Evolutionary conservation across 1,139 yeast species (phyloP), one percentile per base, ranked within the genome.

Genomic region (Scheffersomyces stambukii): DNA sequence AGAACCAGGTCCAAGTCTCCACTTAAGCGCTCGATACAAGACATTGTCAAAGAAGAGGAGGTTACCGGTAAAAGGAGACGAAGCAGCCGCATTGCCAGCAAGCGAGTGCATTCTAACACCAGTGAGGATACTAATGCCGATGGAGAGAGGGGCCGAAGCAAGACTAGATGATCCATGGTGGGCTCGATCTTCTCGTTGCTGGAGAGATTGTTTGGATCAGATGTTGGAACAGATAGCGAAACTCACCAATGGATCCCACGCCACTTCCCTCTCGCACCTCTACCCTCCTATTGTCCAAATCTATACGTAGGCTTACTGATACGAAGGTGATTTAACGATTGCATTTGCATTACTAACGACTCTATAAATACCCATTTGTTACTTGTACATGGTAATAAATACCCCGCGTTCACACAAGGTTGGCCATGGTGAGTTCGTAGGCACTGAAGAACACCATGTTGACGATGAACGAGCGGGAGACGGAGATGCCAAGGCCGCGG

Each of bases 391-490:
- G n/a, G n/a, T n/a, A n/a, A n/a, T n/a, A n/a, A n/a, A n/a, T n/a
- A n/a, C n/a, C n/a, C n/a, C n/a, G n/a, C n/a, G n/a, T n/a, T n/a
- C n/a, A 40, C n/a, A 41, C 42, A 19, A 41, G 48, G 40, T 72
- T 64, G 24, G 63, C 60, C 84, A 78, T 77, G 21, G 81, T 54
- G 36, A 66, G 70, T 54, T 85, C 95, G 52, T 74, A 85, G 13
- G 73, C 60, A 21, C 86, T 70, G 56, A 85, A 85, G 51, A 85
- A 83, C 7, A 80, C 78, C 73, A 81, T 74, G 37, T 85, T 86
- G 9, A 80, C 80, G 33, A 81, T 45, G 33, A 85, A 75, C 0
- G 93, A 77, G 37, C 95, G 64, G 5, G 78, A 59, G 18, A 82
- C 60, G 6, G 89, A 79, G 17, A 85, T 81, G 1, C 88, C 85